These are phyloP conservation scores for Dissophora ornata DNA, from an alignment of 192 early-diverging fungal species.

Conservation along the genomic window DNA sequence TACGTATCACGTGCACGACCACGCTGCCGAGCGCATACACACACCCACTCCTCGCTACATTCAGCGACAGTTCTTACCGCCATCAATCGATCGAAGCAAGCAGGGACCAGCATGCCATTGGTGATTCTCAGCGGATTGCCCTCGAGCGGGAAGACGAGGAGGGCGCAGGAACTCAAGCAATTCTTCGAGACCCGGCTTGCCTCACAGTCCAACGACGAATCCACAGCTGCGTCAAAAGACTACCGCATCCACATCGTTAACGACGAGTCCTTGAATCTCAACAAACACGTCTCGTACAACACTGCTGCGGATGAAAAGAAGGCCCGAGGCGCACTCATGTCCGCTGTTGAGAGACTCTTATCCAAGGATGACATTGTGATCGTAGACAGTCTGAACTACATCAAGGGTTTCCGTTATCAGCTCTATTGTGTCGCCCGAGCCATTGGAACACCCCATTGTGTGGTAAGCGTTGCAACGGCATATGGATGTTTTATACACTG, in stretches of 20 bases:
- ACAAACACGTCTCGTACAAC: constrained; percentile 46
- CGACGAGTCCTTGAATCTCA: constrained; percentile 69
- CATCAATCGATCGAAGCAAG: too few species aligned
- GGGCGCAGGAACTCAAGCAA: constrained; percentile 77
- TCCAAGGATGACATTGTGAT: constrained; percentile 90
- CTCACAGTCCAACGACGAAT: constrained; percentile 40
- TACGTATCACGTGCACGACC: too few species aligned
- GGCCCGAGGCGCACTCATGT: constrained; percentile 84
- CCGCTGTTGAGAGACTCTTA: constrained; percentile 88
- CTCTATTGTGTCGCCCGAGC: constrained; percentile 90
- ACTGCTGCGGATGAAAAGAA: constrained; percentile 86
- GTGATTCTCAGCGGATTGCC: constrained; percentile 90
- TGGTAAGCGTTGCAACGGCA: constrained; percentile 56
- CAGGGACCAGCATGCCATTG: constrained; percentile 83
- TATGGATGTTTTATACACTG: neutral
- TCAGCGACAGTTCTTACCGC: neutral
- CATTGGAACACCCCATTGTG: constrained; percentile 88
- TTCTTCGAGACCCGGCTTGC: constrained; percentile 62
- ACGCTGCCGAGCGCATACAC: too few species aligned
- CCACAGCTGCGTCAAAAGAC: constrained; percentile 29
- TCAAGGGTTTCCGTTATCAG: constrained; percentile 99
- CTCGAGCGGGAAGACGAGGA: constrained; percentile 88
- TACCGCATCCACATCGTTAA: constrained; percentile 77
- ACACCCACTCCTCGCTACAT: too few species aligned
- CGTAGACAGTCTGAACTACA: constrained; percentile 96